These are phyloP conservation scores for Volutella citrinella DNA, from an alignment of 2,329 filamentous ascomycete genomes.

Conservation along the genomic window DNA sequence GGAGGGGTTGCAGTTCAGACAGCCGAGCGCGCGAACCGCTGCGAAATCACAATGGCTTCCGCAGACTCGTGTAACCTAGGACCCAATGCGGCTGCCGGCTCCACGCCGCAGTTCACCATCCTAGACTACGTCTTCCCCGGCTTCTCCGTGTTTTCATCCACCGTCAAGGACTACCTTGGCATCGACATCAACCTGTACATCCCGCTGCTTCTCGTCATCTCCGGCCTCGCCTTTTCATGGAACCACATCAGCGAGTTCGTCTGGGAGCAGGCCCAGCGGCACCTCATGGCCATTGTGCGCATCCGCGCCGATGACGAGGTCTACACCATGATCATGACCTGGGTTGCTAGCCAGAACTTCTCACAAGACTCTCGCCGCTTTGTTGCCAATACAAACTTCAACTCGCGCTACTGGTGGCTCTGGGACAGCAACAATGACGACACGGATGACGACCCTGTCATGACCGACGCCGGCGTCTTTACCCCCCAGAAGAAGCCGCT, in stretches of 20 bases:
- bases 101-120: conserved; percentile 43
- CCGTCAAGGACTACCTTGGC: conserved; percentile 53
- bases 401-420: conserved; percentile 49
- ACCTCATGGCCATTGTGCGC: conserved; percentile 65
- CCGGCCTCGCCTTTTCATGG: conserved; percentile 48
- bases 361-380: conserved; percentile 58
- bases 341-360: conserved; percentile 63
- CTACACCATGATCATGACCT: conserved; percentile 70
- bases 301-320: conserved; percentile 69
- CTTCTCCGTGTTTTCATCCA: conserved; percentile 55
- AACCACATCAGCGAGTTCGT: conserved; percentile 50
- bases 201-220: conserved; percentile 50
- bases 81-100: too few relatives aligned
- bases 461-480: conserved; percentile 30
- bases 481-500: conserved; percentile 44
- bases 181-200: conserved; percentile 63
- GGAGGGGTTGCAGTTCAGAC: too few relatives aligned
- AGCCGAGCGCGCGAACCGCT: too few relatives aligned
- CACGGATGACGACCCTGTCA: conserved; percentile 45
- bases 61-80: conserved; percentile 16
- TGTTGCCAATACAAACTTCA: conserved; percentile 61
- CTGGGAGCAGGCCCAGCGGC: conserved; percentile 44
- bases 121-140: conserved; percentile 66
- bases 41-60: too few relatives aligned
- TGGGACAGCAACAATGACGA: conserved; percentile 43